Conservation (phyloP, 345 rosid species). For the Melaleuca quinquenervia region DNA sequence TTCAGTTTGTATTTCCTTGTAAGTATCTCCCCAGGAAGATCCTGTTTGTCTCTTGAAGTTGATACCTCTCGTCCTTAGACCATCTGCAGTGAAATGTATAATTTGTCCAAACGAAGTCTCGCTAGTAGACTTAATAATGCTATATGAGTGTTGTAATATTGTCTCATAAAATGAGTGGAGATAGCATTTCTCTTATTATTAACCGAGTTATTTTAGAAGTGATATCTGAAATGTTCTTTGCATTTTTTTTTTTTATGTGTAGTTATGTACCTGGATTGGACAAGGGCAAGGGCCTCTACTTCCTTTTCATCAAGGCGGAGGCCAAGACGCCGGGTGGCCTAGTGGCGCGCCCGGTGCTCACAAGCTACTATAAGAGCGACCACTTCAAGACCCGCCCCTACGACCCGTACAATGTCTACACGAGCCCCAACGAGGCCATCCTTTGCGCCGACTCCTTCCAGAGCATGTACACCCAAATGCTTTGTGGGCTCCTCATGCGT, state of each 20-base stretch:
- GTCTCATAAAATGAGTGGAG: neutral
- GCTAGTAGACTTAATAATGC: neutral
- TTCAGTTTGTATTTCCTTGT: neutral
- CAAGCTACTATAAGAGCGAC: constrained; percentile 29
- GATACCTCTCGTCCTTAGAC: neutral
- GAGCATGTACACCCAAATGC: constrained; percentile 27
- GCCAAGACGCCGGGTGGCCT: constrained; percentile 24
- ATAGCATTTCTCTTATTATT: neutral
- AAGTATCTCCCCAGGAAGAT: neutral
- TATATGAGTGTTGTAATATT: neutral
- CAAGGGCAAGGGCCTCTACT: constrained; percentile 29
- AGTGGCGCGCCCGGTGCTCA: constrained; percentile 26
- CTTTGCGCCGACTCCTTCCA: constrained; percentile 26
- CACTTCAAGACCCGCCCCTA: constrained; percentile 23
- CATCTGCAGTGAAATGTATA: neutral
- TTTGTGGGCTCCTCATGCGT: constrained; percentile 4
- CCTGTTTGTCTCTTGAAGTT: neutral
- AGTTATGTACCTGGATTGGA: constrained; percentile 21
- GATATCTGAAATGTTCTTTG: neutral
- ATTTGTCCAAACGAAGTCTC: neutral
- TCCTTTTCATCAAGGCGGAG: constrained; percentile 26
- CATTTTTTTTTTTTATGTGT: neutral
- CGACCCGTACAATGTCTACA: constrained; percentile 24
- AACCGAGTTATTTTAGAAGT: neutral
- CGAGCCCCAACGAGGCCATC: constrained; percentile 28